Conservation (phyloP, 345 rosid genomes). For the Raphanus sativus region DNA sequence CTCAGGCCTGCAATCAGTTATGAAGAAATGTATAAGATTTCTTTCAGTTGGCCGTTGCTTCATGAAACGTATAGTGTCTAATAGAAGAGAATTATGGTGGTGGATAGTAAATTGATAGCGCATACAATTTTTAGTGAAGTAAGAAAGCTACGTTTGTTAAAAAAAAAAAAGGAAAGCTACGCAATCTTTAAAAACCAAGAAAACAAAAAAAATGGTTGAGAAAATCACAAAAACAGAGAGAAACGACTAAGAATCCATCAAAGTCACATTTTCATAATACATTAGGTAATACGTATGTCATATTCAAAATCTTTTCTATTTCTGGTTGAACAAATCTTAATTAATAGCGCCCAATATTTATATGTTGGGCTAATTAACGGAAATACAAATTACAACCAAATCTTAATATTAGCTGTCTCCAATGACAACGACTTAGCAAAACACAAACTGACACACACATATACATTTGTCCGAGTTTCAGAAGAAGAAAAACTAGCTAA, state of each 20-base stretch:
- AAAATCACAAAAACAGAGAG: background rate
- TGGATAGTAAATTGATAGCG: background rate
- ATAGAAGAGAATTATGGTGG: no score
- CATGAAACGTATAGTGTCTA: background rate
- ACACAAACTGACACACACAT: background rate
- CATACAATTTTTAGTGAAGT: background rate
- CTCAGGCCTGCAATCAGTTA: background rate
- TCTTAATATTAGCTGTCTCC: conserved; percentile 3
- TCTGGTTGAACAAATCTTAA: conserved; percentile 3
- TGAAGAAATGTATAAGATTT: background rate
- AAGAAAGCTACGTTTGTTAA: background rate
- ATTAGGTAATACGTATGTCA: background rate
- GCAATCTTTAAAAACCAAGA: background rate
- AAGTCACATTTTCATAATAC: background rate
- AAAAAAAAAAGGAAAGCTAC: background rate
- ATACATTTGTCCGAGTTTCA: background rate
- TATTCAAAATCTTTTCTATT: background rate
- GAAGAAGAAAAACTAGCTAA: background rate
- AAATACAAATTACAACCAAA: background rate
- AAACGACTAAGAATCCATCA: background rate
- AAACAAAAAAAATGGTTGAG: background rate
- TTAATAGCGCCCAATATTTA: background rate
- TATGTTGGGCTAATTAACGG: background rate
- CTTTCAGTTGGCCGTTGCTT: background rate
- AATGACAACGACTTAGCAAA: background rate